Evolutionary conservation across 2,329 filamentous ascomycete genomes (phyloP), one percentile per base, ranked within the genome.

Genomic region (Diaporthe vexans): DNA sequence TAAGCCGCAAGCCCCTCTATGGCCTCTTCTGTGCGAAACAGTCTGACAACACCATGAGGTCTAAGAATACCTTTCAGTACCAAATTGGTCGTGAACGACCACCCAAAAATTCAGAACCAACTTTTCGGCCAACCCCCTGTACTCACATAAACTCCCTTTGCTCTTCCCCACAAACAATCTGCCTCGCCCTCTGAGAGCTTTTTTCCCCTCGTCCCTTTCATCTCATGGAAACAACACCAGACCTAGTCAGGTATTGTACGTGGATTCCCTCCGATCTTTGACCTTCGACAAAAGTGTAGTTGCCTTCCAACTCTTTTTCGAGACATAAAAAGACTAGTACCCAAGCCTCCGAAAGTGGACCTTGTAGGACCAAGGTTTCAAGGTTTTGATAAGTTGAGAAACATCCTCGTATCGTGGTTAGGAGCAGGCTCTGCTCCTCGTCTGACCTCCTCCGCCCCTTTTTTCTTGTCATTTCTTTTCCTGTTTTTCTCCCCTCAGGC

Each of bases 11-110:
- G 4, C 6, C 29, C 29, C 43, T 51, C 61, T 8, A 35, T 52
- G 26, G 15, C 26, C 43, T 1, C 21, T 46, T 24, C 43, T 24
- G n/a, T 9, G 3, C 26, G 15, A 21, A 17, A 19, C 3, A 17
- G 61, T 37, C 26, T 48, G 26, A n/a, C 40, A 67, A 52, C 37
- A 21, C 29, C 61, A 13, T 37, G 43, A 67, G 61, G 46, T 51
- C 26, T 35, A 35, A 35, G 19, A 65, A 65, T 65, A 48, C n/a
- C 26, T 11, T 15, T 33, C 59, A 65, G 19, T 21, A 33, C 59
- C 59, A 65, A 15, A 10, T 35, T 7, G 29, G 59, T 19, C 17
- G n/a, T 48, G 59, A 9, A n/a, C 10, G 19, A 10, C n/a, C 11
- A n/a, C 17, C 17, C 17, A 48, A 8, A 29, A 9, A 29, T 6